phyloP scores from a whole-genome alignment of 208 protist species.

The Jaenimonas drosophilae region DNA sequence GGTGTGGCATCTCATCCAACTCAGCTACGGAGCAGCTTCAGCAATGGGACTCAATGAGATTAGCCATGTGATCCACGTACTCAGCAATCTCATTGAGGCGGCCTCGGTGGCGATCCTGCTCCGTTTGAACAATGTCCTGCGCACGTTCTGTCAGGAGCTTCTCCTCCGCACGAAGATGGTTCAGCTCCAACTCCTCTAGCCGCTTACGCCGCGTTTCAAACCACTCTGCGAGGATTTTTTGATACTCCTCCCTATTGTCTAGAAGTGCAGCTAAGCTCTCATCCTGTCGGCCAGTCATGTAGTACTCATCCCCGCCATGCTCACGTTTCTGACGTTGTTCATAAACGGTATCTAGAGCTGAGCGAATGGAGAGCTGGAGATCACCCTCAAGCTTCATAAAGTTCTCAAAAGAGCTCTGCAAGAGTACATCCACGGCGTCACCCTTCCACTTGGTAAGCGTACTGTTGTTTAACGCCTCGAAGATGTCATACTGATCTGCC shows the following conservation, averaged over 20 bases:
- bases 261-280: constrained; percentile 36
- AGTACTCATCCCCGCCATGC: constrained; percentile 24
- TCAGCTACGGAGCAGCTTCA: not conserved
- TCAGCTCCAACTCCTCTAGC: constrained; percentile 68
- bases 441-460: constrained; percentile 69
- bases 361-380: constrained; percentile 58
- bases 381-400: constrained; percentile 70
- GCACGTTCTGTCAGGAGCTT: constrained; percentile 34
- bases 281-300: constrained; percentile 16
- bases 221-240: constrained; percentile 68
- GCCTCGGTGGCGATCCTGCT: constrained; percentile 54
- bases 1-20: not conserved
- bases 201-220: constrained; percentile 64
- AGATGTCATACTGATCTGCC: constrained; percentile 59
- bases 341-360: constrained; percentile 57
- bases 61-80: constrained; percentile 37
- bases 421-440: constrained; percentile 60
- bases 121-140: constrained; percentile 25
- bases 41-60: constrained; percentile 8
- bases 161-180: constrained; percentile 63
- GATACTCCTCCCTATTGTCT: constrained; percentile 73
- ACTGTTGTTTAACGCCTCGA: constrained; percentile 49
- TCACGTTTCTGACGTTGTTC: constrained; percentile 59
- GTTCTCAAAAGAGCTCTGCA: constrained; percentile 65
- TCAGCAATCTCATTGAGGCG: constrained; percentile 59